Conservation (phyloP, 371 early-diverging fungal species). For the Syncephalastrum sp. region DNA sequence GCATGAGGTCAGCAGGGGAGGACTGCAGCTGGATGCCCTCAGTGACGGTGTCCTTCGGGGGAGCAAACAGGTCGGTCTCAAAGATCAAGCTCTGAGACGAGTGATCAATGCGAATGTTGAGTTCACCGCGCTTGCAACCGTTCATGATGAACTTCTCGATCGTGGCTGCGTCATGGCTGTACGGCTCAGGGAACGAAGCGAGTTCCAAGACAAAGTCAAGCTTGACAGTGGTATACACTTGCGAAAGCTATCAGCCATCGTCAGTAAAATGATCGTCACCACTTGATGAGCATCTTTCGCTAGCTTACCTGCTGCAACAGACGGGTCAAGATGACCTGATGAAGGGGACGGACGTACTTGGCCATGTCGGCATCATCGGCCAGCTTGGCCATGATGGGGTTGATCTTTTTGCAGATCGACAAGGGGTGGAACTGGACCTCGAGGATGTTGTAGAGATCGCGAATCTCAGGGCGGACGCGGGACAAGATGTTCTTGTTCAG, state of each 20-base stretch:
- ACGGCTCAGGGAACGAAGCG: constrained; percentile 85
- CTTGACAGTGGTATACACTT: constrained; percentile 96
- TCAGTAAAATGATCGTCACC: background rate
- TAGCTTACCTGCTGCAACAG: constrained; percentile 76
- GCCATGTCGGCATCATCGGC: constrained; percentile 73
- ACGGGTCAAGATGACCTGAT: constrained; percentile 93
- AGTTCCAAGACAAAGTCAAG: constrained; percentile 88
- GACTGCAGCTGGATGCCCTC: constrained; percentile 87
- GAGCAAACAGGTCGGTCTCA: constrained; percentile 81
- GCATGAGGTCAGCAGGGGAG: constrained; percentile 85
- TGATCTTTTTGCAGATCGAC: constrained; percentile 93
- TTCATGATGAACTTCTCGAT: constrained; percentile 98
- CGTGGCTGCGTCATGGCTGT: constrained; percentile 80
- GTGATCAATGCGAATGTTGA: constrained; percentile 94
- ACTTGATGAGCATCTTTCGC: background rate
- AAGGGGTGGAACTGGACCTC: constrained; percentile 98
- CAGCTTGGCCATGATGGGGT: constrained; percentile 77
- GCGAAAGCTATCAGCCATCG: constrained; percentile 57
- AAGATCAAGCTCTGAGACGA: constrained; percentile 87
- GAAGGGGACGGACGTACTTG: constrained; percentile 91
- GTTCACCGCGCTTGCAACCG: constrained; percentile 91
- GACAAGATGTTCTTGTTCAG: constrained; percentile 82
- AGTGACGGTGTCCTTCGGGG: constrained; percentile 69
- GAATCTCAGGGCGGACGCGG: constrained; percentile 87
- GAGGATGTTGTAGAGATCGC: constrained; percentile 90